Base-by-base conservation (phyloP, 2,329 filamentous ascomycete species). In the Raffaelea albimanens region DNA sequence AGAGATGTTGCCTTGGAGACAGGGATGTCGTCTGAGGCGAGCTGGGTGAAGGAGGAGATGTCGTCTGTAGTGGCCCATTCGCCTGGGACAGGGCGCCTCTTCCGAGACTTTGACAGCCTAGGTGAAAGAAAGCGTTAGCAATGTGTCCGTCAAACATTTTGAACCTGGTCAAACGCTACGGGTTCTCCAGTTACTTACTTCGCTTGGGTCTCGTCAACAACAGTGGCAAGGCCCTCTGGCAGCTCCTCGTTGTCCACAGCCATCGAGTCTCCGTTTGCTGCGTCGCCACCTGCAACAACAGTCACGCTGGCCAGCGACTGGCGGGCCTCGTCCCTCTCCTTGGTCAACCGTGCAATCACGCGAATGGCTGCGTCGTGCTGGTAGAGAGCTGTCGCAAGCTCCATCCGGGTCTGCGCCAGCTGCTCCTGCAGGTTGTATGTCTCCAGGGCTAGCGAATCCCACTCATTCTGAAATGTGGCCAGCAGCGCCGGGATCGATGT, bases 351-450 rank as follows among this genome's bases (percentile, higher is more conserved):
- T 55, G 89, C 89, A 67, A 98, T 95, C 43, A 98, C 93, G 53
- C 93, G 78, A 44, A 95, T 83, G n/a, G 93, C 93, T 2, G 93
- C 91, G 72, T 98, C 93, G 58, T 97, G 87, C 68, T 97, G 91
- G 67, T 98, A 98, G 21, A 98, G 75, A 0, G 93, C 87, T 1
- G 88, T 93, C 48, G 88, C 88, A 48, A 98, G 79, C 70, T 98
- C 93, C 68, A 96, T 90, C 55, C 91, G 77, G 39, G 90, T 95
- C 63, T 95, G 87, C 45, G 84, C 77, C 52, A 98, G 73, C 62
- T 95, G 88, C 65, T 96, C 87, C 68, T 87, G 85, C 51, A 97
- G 71, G 56, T 87, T 93, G 65, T 89, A 96, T 44, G 88, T 87
- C 69, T 98, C 93, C 33, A 97, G 73, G 13, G 91, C 87, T 40